These are phyloP conservation scores for Yamadazyma aaseri DNA, from an alignment of 1,139 yeast genomes.

Conservation along the genomic window DNA sequence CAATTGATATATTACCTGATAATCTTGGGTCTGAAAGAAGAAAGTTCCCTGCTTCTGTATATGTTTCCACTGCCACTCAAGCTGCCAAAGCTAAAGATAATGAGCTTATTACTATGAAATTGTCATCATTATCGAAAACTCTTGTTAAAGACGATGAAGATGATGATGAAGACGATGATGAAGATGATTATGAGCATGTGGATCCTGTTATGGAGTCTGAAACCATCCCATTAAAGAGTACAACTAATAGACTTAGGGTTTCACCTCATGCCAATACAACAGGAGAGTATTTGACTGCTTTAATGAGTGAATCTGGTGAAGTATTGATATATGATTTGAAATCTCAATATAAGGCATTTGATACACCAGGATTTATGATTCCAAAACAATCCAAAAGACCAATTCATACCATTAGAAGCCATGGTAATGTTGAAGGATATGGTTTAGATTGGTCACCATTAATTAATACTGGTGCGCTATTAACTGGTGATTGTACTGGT, in stretches of 20 bases:
- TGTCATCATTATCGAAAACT: conserved; percentile 81
- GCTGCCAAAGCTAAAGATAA: conserved; percentile 86
- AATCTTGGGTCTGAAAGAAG: conserved; percentile 84
- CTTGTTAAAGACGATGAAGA: conserved; percentile 77
- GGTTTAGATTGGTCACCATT: conserved; percentile 97
- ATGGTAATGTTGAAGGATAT: conserved; percentile 96
- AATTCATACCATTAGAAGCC: conserved; percentile 76
- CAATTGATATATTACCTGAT: conserved; percentile 88
- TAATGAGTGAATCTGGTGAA: conserved; percentile 90
- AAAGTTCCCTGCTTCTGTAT: conserved; percentile 83
- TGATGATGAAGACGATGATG: conserved; percentile 70
- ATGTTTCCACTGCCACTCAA: conserved; percentile 90
- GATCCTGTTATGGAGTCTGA: conserved; percentile 91
- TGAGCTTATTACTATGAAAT: conserved; percentile 79
- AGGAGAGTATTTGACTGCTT: conserved; percentile 83
- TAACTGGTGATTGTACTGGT: conserved; percentile 90
- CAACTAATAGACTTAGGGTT: conserved; percentile 87
- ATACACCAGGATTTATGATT: conserved; percentile 79
- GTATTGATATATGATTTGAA: conserved; percentile 77
- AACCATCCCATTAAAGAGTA: conserved; percentile 68
- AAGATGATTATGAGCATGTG: conserved; percentile 52
- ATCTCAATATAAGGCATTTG: conserved; percentile 79
- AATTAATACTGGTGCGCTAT: conserved; percentile 72
- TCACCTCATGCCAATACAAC: conserved; percentile 76
- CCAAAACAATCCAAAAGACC: conserved; percentile 82